These are phyloP conservation scores for Marvania coccoides DNA, from an alignment of 139 green algal species.

Conservation along the genomic window DNA sequence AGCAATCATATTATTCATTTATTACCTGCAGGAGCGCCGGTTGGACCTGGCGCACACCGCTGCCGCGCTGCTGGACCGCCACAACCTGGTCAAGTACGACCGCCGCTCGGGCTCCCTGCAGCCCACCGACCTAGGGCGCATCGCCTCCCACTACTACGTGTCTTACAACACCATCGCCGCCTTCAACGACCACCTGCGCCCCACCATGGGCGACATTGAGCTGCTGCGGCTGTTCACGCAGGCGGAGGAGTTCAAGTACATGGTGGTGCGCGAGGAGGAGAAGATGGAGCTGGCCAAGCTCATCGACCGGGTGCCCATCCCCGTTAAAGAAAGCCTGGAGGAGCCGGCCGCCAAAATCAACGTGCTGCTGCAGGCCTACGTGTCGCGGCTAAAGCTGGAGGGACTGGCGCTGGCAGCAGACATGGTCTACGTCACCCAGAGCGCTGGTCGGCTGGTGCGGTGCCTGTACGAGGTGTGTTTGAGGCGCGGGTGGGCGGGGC, in stretches of 20 bases:
- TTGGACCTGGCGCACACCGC: conserved; percentile 88
- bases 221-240: conserved; percentile 89
- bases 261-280: conserved; percentile 93
- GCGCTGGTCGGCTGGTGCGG: conserved; percentile 84
- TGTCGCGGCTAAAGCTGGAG: conserved; percentile 91
- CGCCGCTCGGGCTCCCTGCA: conserved; percentile 76
- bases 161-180: conserved; percentile 85
- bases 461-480: conserved; percentile 97
- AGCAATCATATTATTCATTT: background rate
- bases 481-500: conserved; percentile 80
- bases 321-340: conserved; percentile 95
- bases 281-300: conserved; percentile 98
- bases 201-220: conserved; percentile 97
- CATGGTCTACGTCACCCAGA: conserved; percentile 98
- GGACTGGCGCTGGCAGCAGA: conserved; percentile 83
- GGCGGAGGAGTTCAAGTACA: conserved; percentile 81
- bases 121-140: conserved; percentile 54
- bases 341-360: conserved; percentile 97
- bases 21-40: conserved; percentile 51
- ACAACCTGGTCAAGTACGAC: conserved; percentile 93
- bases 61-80: conserved; percentile 76
- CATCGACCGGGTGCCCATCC: conserved; percentile 95
- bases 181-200: conserved; percentile 96
- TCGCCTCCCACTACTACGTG: conserved; percentile 98
- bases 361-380: conserved; percentile 93